Conservation (phyloP, 805 yeast species). For the Pichia membranifaciens region DNA sequence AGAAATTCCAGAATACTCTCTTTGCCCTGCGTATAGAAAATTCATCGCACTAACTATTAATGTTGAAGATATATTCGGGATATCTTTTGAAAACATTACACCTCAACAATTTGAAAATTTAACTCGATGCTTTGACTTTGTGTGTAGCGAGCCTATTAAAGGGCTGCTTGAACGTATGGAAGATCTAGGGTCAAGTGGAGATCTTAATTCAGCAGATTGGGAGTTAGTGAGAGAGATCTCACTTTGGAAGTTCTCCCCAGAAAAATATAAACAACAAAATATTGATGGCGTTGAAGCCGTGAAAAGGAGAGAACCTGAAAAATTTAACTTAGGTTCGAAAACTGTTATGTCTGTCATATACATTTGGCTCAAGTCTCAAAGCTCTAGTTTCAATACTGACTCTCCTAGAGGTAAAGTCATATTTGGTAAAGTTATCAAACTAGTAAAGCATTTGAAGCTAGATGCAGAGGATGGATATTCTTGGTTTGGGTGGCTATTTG, state of each 20-base stretch:
- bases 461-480: conserved; percentile 20
- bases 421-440: conserved; percentile 17
- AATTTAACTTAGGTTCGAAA: conserved; percentile 18
- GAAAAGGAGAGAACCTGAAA: background rate
- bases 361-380: conserved; percentile 25
- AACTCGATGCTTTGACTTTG: conserved; percentile 18
- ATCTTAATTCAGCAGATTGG: conserved; percentile 10
- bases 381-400: conserved; percentile 11
- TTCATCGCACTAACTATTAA: conserved; percentile 20
- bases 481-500: conserved; percentile 27
- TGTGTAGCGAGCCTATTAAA: conserved; percentile 1
- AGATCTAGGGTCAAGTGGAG: conserved; percentile 3
- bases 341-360: conserved; percentile 22
- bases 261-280: conserved; percentile 15
- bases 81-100: conserved; percentile 30
- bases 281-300: conserved; percentile 17
- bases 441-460: conserved; percentile 22
- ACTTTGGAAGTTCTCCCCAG: conserved; percentile 9
- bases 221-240: conserved; percentile 13
- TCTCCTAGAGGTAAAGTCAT: conserved; percentile 16
- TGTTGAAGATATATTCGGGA: conserved; percentile 31
- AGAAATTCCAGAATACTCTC: conserved; percentile 9
- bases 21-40: conserved; percentile 13
- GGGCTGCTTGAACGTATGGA: background rate
- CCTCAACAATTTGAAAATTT: conserved; percentile 23